Base-by-base conservation (phyloP, 2,329 filamentous ascomycete genomes). In the Torrubiella hemipterigena region DNA sequence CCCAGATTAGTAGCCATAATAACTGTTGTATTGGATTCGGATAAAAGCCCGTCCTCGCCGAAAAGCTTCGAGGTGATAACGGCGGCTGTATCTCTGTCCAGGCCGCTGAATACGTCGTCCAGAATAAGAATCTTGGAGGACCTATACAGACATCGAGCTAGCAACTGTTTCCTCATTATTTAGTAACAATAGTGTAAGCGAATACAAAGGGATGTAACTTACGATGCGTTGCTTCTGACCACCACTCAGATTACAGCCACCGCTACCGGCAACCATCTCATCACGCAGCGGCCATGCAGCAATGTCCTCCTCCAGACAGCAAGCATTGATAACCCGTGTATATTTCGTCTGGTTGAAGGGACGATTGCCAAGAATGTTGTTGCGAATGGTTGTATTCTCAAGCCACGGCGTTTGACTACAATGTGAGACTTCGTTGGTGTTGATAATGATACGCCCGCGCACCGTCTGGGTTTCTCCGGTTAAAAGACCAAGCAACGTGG, bases 221-320 rank as follows among this genome's bases (percentile, higher is more conserved):
- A 49, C 55, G 7, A 64, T 45, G n/a, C n/a, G n/a, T n/a, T n/a
- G n/a, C n/a, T n/a, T n/a, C n/a, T n/a, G n/a, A n/a, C 63, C 63
- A 7, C 64, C 64, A 4, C 59, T 64, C 1, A 68, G 47, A 4
- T 52, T 55, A 30, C 63, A 50, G 0, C 64, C 63, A 21, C 60
- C 59, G 30, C 56, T 63, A 2, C 64, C 63, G 23, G 65, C 47
- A 1, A 51, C 42, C 0, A 59, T 64, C 7, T 42, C 37, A 21
- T 65, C 58, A 3, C 53, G 50, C 3, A 47, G 33, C 1, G 51
- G 40, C 10, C 66, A 42, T 19, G 46, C 48, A 5, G 24, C 17
- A 8, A 57, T 37, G 10, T 57, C 54, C 6, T 43, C 44, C 7
- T 51, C 45, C 5, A 63, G 43, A 28, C 55, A 49, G 11, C 51